Evolutionary conservation across 2,329 filamentous ascomycete genomes (phyloP).

Genomic region (Neonectria neomacrospora): DNA sequence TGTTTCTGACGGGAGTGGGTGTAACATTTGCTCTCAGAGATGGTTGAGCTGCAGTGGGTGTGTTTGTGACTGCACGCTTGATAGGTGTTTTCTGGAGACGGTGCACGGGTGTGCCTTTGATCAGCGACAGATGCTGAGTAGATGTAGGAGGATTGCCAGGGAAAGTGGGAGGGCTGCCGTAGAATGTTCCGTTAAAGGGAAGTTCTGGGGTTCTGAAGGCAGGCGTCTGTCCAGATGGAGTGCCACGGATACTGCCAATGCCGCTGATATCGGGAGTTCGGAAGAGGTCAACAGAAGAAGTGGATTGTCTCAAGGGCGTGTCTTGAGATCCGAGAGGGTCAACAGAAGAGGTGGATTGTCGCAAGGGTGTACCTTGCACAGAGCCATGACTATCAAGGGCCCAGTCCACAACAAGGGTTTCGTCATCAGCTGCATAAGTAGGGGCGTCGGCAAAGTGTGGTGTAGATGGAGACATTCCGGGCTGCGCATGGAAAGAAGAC

Average conservation of each 20-base stretch:
- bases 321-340: conserved; percentile 7
- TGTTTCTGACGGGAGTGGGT: background rate
- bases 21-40: conserved; percentile 1
- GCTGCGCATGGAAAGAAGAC: background rate
- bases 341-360: background rate
- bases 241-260: background rate
- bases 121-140: conserved; percentile 13
- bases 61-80: conserved; percentile 2
- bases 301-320: background rate
- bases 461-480: background rate
- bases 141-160: conserved; percentile 6
- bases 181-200: background rate
- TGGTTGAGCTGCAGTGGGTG: background rate
- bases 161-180: background rate
- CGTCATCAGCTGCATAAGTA: background rate
- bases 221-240: background rate
- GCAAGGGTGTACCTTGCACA: conserved; percentile 1
- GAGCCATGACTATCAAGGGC: background rate
- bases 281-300: background rate
- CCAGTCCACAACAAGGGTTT: background rate
- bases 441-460: background rate
- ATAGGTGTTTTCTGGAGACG: conserved; percentile 7
- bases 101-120: background rate
- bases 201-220: conserved; percentile 6
- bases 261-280: conserved; percentile 8